These are phyloP conservation scores for Emmonsiellopsis sp. DNA, from an alignment of 2,329 filamentous ascomycete genomes.

Conservation along the genomic window DNA sequence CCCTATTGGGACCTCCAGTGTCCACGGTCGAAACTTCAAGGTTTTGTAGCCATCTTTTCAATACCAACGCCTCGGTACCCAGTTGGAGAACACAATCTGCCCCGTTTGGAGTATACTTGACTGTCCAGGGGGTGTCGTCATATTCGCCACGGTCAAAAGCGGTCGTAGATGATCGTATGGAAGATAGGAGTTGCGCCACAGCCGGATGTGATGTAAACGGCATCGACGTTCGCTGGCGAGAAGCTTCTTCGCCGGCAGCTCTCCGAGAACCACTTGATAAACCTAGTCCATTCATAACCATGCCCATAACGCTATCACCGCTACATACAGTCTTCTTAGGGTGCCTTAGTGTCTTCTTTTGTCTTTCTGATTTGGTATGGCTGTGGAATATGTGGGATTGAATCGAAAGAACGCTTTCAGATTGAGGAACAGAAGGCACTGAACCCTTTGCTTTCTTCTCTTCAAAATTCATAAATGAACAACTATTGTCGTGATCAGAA, in stretches of 20 bases:
- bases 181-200: conserved; percentile 49
- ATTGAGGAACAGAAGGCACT: conserved; percentile 21
- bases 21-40: conserved; percentile 70
- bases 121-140: conserved; percentile 63
- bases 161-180: conserved; percentile 54
- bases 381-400: conserved; percentile 8
- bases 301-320: background rate
- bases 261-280: background rate
- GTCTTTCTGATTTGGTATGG: background rate
- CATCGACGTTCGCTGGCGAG: background rate
- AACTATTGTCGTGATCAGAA: background rate
- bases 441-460: conserved; percentile 31
- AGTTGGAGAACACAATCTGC: conserved; percentile 67
- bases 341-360: background rate
- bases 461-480: conserved; percentile 9
- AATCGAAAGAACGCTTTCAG: conserved; percentile 23
- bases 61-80: conserved; percentile 57
- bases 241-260: background rate
- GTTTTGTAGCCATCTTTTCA: conserved; percentile 72
- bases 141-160: conserved; percentile 73
- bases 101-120: conserved; percentile 70
- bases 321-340: background rate
- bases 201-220: conserved; percentile 44
- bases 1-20: conserved; percentile 37
- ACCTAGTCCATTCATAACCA: conserved; percentile 1